phyloP scores from a whole-genome alignment of 1,139 yeast genomes.

The Sugiyamaella grinbergsii region DNA sequence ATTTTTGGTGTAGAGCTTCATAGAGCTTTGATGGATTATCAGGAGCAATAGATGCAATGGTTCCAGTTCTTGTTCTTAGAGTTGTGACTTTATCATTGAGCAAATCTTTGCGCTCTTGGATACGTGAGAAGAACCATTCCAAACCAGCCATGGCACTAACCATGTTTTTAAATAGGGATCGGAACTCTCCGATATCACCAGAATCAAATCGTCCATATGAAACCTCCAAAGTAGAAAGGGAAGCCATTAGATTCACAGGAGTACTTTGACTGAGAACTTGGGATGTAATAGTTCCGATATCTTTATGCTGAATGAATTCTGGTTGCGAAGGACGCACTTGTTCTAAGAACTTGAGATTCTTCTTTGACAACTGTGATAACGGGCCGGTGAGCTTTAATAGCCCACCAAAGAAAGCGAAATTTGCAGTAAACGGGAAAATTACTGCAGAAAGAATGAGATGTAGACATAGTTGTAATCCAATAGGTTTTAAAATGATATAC shows the following conservation, averaged over 20 bases:
- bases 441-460: slow-evolving; percentile 29
- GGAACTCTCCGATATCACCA: slow-evolving; percentile 30
- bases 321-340: slow-evolving; percentile 27
- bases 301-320: slow-evolving; percentile 23
- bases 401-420: slow-evolving; percentile 29
- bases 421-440: slow-evolving; percentile 38
- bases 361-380: slow-evolving; percentile 22
- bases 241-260: slow-evolving; percentile 31
- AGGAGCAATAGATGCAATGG: slow-evolving; percentile 6
- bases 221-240: slow-evolving; percentile 30
- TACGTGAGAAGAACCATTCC: slow-evolving; percentile 27
- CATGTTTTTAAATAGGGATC: slow-evolving; percentile 23
- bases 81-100: slow-evolving; percentile 21
- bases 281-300: slow-evolving; percentile 21
- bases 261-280: slow-evolving; percentile 22
- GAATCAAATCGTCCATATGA: slow-evolving; percentile 33
- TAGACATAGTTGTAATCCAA: slow-evolving; percentile 34
- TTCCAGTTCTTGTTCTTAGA: slow-evolving; percentile 10
- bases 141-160: slow-evolving; percentile 27
- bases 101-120: slow-evolving; percentile 27
- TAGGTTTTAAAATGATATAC: slow-evolving; percentile 31
- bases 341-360: slow-evolving; percentile 25
- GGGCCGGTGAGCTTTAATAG: slow-evolving; percentile 24
- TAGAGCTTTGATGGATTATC: slow-evolving; percentile 14
- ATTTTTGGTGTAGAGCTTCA: slow-evolving; percentile 26